Evolutionary conservation across 768 basidiomycete species (phyloP), one percentile per base, ranked within the genome.

Genomic region (Termitomyces bulborhizus): DNA sequence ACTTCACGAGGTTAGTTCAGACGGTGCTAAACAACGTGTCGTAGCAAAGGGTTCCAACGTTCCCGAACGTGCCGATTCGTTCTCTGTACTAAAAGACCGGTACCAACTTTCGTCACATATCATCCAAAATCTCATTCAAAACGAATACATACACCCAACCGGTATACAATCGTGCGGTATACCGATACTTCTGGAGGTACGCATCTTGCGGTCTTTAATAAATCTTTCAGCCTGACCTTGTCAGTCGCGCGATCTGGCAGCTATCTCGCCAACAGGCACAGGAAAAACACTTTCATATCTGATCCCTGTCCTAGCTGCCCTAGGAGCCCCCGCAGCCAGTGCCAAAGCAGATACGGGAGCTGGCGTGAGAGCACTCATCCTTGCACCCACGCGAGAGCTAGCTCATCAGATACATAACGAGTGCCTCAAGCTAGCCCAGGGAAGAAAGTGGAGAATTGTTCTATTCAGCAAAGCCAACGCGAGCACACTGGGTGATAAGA

Each of bases 281-380:
- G 97, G 97, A 57, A 99, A 99, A 75, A 99, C 97, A 0, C 76
- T 98, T 6, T 83, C 94, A 0, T 99, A 98, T 69, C 76, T 97
- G 13, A 71, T 97, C 15, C 95, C 97, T 0, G 76, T 93, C 24
- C 79, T 98, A 56, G 73, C 83, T 11, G 69, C 74, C 16, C 71
- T 93, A 6, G 71, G 71, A 13, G 68, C 76, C 3, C 90, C 90
- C 6, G 66, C 76, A 8, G 72, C 83, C 31, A 78, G 75, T 54
- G 65, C 73, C 37, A 76, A 78, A 52, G 58, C 60, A 27, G 71
- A 77, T 16, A 59, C 67, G 32, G 82, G 81, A 16, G 68, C 65
- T 31, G 93, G 90, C 53, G 84, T 84, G 16, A 79, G 91, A 54
- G 90, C 90, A 2, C 56, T 99, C 21, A 74, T 99, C 39, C 71